phyloP scores from a whole-genome alignment of 2,329 filamentous ascomycete species.

The Scedosporium minutisporum region DNA sequence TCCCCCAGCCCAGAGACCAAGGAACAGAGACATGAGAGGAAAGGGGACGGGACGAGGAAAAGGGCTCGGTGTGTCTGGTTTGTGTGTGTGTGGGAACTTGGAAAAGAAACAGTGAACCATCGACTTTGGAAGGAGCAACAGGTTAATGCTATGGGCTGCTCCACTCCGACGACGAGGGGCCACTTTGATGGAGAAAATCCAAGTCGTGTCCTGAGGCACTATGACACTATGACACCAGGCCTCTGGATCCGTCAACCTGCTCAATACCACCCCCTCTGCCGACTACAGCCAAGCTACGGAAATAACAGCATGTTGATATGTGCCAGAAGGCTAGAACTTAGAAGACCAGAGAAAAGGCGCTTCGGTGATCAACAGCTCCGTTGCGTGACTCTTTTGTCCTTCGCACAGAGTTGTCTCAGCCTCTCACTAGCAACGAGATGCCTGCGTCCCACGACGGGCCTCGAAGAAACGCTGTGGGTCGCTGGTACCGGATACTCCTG shows the following conservation, averaged over 20 bases:
- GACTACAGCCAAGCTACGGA: not conserved
- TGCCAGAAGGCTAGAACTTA: too few species aligned
- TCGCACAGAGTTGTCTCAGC: too few species aligned
- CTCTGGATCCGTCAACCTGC: too few species aligned
- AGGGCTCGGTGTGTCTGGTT: not conserved
- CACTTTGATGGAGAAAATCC: too few species aligned
- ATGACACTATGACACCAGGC: not conserved
- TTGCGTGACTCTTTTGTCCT: too few species aligned
- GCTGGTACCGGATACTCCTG: not conserved
- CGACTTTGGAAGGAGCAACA: not conserved
- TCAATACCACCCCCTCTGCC: too few species aligned
- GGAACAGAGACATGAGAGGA: not conserved
- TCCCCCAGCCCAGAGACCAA: not conserved
- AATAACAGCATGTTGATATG: not conserved
- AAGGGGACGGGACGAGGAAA: not conserved
- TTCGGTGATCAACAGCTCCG: too few species aligned
- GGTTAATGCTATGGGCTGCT: not conserved
- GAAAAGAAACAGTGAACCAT: not conserved
- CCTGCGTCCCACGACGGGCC: too few species aligned
- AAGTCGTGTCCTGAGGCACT: not conserved
- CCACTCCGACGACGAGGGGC: not conserved
- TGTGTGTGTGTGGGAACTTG: not conserved
- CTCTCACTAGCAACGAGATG: too few species aligned
- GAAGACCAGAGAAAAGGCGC: too few species aligned
- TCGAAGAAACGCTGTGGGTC: too few species aligned